Evolutionary conservation across 495 filamentous ascomycete species (phyloP), one percentile per base, ranked within the genome.

Genomic region (Astrothelium subdiscretum): DNA sequence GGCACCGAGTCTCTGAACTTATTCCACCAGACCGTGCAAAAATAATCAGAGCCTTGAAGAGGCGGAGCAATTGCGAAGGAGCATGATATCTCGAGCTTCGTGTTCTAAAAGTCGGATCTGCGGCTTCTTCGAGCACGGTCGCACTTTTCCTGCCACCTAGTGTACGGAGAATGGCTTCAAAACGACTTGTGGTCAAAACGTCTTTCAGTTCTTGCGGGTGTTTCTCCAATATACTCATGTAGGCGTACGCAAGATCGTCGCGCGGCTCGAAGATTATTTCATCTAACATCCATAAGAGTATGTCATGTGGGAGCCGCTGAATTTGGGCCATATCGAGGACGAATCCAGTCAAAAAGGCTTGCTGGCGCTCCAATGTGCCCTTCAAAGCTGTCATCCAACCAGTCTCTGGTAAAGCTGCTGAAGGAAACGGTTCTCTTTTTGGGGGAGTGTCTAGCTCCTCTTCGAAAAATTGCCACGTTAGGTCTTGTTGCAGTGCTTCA

Each of bases 181-280:
- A 20, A 15, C 48, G 48, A 54, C 5, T 5, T 11, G 15, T 29
- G 3, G 48, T 54, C 5, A 54, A 24, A 10, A 15, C 8, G 11
- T 29, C 22, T 29, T 54, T 54, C 20, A 54, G n/a, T 8, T 10
- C 24, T 15, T 27, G 48, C 15, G 48, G 48, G 20, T 15, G 6
- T 20, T 54, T 26, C 29, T 54, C 48, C 6, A 54, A 15, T 10
- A 54, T 54, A 27, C 48, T 54, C 48, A 65, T 31, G 31, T 69
- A 69, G 4, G 67, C 67, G 31, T 69, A 62, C 42, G 64, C 59
- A 18, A 69, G 48, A n/a, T 66, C 67, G 26, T 65, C 59, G 32
- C 64, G 58, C 12, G 24, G 31, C 42, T 66, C 67, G 43, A 60
- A 59, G 1, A 63, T 32, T 20, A 66, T 18, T 58, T 65, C 60